Base-by-base conservation (phyloP, 768 basidiomycete genomes). In the Piloderma croceum region DNA sequence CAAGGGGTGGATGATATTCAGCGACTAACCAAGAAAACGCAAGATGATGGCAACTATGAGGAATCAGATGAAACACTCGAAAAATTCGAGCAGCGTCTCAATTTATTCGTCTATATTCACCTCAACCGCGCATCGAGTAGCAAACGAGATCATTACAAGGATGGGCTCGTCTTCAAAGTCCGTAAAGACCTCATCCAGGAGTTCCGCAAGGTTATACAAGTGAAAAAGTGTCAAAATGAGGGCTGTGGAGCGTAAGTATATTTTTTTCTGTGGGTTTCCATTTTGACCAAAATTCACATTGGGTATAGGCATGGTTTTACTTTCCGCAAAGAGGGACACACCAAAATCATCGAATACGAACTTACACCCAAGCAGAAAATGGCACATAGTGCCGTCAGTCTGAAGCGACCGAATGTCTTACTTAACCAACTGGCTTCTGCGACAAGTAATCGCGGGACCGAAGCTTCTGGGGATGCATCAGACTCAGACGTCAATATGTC, bases 341-440 rank as follows among this genome's bases (percentile, higher is more conserved):
- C 86, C 37, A 98, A 97, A 65, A 75, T 99, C 41, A 83, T 98
- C 56, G 92, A 98, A 65, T 89, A 90, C 55, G 92, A 93, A 51
- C 73, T 98, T 23, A 70, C 88, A 5, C 37, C 60, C 2, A 94
- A 91, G 61, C 82, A 90, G 58, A 91, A 88, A 61, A 71, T 60
- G 33, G 61, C 67, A 29, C 74, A 82, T 56, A 52, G 57, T 5
- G 70, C 76, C 13, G 39, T 75, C 7, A 66, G 73, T 10, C 58
- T 81, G 41, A 78, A 68, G 49, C 77, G 89, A n/a, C 87, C 83
- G 11, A 73, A 93, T 57, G 86, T 96, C 12, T 69, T 94, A 34
- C 62, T 71, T 35, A 65, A 66, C 43, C 76, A 77, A 57, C 70
- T 70, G 52, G 47, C 64, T 13, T 46, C 50, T 12, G 46, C 55